A percentile compares a stretch with the other conserved stretches of the same genome.
These are phyloP conservation scores for Pisolithus thermaeus DNA, from an alignment of 1,284 basidiomycete species.

Conservation along the genomic window DNA sequence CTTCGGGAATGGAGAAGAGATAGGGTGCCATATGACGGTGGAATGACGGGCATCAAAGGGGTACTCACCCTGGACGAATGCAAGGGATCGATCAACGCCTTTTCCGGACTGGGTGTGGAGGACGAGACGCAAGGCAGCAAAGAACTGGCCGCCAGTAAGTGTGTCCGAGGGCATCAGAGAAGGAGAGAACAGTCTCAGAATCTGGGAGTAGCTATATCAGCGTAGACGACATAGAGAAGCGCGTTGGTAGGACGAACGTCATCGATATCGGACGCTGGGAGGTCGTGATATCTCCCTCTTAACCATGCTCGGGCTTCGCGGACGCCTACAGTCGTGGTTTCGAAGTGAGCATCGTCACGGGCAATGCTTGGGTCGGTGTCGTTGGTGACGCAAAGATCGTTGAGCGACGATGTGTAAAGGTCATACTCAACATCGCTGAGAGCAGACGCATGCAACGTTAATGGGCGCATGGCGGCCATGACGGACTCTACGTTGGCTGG, in stretches of 20 bases:
- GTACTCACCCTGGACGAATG: constrained; percentile 63
- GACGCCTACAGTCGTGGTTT: constrained; percentile 45
- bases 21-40: background rate
- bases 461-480: constrained; percentile 39
- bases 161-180: constrained; percentile 43
- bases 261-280: constrained; percentile 53
- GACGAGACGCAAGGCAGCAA: constrained; percentile 62
- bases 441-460: constrained; percentile 66
- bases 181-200: constrained; percentile 58
- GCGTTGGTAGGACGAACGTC: constrained; percentile 32
- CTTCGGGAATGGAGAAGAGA: background rate
- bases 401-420: constrained; percentile 54
- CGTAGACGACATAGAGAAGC: background rate
- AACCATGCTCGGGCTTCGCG: constrained; percentile 72
- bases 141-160: constrained; percentile 66
- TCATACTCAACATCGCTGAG: constrained; percentile 66
- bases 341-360: constrained; percentile 45
- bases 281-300: constrained; percentile 55
- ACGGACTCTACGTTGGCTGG: background rate
- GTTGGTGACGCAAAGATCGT: constrained; percentile 44
- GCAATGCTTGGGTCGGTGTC: constrained; percentile 22
- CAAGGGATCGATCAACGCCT: constrained; percentile 52
- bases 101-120: constrained; percentile 57
- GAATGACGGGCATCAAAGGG: background rate
- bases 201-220: constrained; percentile 34